Evolutionary conservation across 164 flowering plant genomes (phyloP).

Genomic region (Tetrastigma voinierianum): DNA sequence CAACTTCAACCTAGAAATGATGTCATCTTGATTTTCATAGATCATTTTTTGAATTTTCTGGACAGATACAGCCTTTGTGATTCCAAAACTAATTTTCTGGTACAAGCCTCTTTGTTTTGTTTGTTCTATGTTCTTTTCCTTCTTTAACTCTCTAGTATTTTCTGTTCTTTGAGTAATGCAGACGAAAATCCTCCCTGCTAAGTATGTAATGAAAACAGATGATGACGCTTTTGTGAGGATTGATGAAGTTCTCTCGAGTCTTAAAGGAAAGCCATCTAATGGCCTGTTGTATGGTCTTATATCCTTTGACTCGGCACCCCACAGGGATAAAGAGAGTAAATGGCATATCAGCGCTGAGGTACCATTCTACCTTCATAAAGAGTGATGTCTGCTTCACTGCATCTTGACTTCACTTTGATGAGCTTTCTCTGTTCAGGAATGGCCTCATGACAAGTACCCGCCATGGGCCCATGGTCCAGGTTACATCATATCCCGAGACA

Average conservation of each 20-base stretch:
- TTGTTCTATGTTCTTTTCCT: not conserved
- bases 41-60: too few relatives aligned
- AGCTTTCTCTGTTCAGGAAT: slow-evolving; percentile 53
- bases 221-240: slow-evolving; percentile 95
- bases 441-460: slow-evolving; percentile 71
- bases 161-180: slow-evolving; percentile 28
- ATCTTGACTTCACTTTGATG: not conserved
- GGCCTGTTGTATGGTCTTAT: slow-evolving; percentile 80
- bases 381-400: not conserved
- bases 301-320: slow-evolving; percentile 65
- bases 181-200: slow-evolving; percentile 79
- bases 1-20: too few relatives aligned
- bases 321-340: slow-evolving; percentile 71
- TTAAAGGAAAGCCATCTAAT: slow-evolving; percentile 49
- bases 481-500: slow-evolving; percentile 71
- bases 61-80: too few relatives aligned
- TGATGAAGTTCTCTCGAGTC: slow-evolving; percentile 70
- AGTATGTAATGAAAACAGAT: slow-evolving; percentile 91
- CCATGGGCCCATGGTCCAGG: slow-evolving; percentile 99
- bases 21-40: too few relatives aligned
- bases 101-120: not conserved
- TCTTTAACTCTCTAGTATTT: not conserved
- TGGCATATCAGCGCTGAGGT: slow-evolving; percentile 87
- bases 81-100: not conserved
- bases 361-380: slow-evolving; percentile 11